Evolutionary conservation across 2,329 filamentous ascomycete genomes (phyloP).

Genomic region (Blumeria hordei): DNA sequence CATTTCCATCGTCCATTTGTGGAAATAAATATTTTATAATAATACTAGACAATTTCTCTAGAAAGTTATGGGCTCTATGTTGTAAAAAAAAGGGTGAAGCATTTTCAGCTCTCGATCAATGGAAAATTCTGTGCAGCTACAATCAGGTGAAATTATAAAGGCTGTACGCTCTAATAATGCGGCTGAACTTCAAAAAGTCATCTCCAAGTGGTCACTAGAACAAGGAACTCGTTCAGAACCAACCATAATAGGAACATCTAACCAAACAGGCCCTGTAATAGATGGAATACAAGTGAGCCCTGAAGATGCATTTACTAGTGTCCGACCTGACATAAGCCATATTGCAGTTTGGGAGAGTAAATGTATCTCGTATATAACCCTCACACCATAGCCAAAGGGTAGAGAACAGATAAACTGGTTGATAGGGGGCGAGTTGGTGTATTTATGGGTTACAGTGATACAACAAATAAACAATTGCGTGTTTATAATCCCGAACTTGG

Average conservation of each 20-base stretch:
- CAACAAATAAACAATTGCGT: neutral
- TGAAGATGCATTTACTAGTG: neutral
- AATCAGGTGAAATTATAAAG: neutral
- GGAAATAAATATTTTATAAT: neutral
- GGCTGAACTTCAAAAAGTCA: neutral
- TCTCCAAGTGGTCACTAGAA: neutral
- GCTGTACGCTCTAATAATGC: neutral
- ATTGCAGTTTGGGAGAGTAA: neutral
- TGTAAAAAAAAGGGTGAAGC: neutral
- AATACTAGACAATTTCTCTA: neutral
- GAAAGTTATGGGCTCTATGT: neutral
- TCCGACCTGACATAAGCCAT: neutral
- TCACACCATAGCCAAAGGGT: neutral
- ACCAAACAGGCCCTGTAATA: neutral
- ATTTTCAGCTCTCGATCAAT: neutral
- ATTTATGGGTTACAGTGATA: constrained; percentile 1
- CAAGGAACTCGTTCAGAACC: neutral
- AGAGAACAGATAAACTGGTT: neutral
- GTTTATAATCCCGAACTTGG: neutral
- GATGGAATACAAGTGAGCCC: neutral
- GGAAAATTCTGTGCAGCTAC: neutral
- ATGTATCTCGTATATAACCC: neutral
- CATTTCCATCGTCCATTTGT: neutral
- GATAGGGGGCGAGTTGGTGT: neutral
- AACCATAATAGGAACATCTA: neutral